Percentiles rank a stretch among this genome's conserved stretches.
Conservation (phyloP, 495 filamentous ascomycete genomes). For the Xylaria nigripes region DNA sequence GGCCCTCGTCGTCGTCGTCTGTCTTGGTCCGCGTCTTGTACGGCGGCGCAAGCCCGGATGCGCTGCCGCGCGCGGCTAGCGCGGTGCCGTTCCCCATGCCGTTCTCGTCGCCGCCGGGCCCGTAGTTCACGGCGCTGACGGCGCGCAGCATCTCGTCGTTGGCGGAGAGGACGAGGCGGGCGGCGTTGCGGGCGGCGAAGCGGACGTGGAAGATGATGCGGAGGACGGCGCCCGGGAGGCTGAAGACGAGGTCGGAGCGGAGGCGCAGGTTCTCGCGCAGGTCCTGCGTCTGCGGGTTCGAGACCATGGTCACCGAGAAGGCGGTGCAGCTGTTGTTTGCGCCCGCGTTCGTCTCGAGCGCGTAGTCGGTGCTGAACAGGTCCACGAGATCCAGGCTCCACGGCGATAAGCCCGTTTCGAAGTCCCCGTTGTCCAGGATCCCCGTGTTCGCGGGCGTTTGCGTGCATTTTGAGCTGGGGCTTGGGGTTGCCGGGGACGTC, state of each 20-base stretch:
- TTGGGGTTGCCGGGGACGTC: neutral
- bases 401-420: constrained; percentile 21
- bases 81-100: neutral
- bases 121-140: constrained; percentile 8
- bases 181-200: constrained; percentile 6
- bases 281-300: constrained; percentile 19
- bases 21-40: neutral
- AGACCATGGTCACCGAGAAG: constrained; percentile 17
- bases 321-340: constrained; percentile 18
- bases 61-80: neutral
- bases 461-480: neutral
- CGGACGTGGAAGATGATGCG: constrained; percentile 18
- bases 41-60: too few relatives aligned
- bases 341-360: constrained; percentile 2
- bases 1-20: neutral
- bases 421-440: constrained; percentile 23
- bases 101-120: neutral
- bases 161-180: constrained; percentile 14
- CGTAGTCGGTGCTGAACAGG: constrained; percentile 21
- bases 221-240: constrained; percentile 10
- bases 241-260: constrained; percentile 15
- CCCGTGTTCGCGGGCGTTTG: constrained; percentile 2
- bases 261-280: constrained; percentile 20
- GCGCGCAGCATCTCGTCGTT: constrained; percentile 11
- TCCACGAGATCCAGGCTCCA: constrained; percentile 26